A percentile compares a stretch with the other conserved stretches of the same genome.
Evolutionary conservation across 1,284 basidiomycete genomes (phyloP).

Genomic region (Moesziomyces globuligerus): DNA sequence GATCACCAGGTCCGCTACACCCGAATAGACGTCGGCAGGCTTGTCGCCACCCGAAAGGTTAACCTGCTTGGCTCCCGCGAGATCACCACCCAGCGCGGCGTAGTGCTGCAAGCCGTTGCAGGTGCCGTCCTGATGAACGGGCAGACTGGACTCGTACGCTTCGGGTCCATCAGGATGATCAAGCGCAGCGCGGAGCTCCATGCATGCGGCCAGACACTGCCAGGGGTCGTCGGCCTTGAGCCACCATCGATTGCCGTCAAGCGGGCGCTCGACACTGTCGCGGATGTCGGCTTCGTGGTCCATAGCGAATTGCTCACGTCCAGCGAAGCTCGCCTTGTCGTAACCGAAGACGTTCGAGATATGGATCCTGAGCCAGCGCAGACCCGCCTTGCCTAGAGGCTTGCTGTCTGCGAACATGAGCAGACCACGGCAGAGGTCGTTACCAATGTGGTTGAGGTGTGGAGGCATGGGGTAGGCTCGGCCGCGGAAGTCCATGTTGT

Average conservation of each 20-base stretch:
- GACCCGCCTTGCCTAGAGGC: slow-evolving; percentile 81
- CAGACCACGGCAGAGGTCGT: slow-evolving; percentile 90
- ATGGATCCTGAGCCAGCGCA: slow-evolving; percentile 90
- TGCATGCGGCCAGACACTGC: slow-evolving; percentile 94
- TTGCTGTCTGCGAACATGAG: slow-evolving; percentile 84
- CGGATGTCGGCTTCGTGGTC: slow-evolving; percentile 80
- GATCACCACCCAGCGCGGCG: slow-evolving; percentile 94
- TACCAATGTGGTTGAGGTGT: slow-evolving; percentile 93
- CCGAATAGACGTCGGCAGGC: slow-evolving; percentile 95
- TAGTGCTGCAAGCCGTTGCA: slow-evolving; percentile 99
- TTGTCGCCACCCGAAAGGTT: slow-evolving; percentile 86
- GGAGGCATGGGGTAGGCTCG: slow-evolving; percentile 97
- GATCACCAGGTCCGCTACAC: slow-evolving; percentile 76
- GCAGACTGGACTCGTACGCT: slow-evolving; percentile 79
- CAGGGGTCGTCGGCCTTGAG: slow-evolving; percentile 89
- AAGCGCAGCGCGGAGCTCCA: slow-evolving; percentile 81
- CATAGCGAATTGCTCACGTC: slow-evolving; percentile 83
- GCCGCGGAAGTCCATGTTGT: slow-evolving; percentile 98
- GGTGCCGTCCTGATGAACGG: slow-evolving; percentile 97
- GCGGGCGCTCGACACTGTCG: slow-evolving; percentile 79
- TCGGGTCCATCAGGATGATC: slow-evolving; percentile 75
- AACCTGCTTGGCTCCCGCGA: slow-evolving; percentile 87
- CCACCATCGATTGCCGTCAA: slow-evolving; percentile 73
- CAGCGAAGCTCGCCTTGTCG: slow-evolving; percentile 94
- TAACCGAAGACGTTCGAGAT: slow-evolving; percentile 91